These are phyloP conservation scores for Sporormia fimetaria DNA, from an alignment of 495 filamentous ascomycete species.

Conservation along the genomic window DNA sequence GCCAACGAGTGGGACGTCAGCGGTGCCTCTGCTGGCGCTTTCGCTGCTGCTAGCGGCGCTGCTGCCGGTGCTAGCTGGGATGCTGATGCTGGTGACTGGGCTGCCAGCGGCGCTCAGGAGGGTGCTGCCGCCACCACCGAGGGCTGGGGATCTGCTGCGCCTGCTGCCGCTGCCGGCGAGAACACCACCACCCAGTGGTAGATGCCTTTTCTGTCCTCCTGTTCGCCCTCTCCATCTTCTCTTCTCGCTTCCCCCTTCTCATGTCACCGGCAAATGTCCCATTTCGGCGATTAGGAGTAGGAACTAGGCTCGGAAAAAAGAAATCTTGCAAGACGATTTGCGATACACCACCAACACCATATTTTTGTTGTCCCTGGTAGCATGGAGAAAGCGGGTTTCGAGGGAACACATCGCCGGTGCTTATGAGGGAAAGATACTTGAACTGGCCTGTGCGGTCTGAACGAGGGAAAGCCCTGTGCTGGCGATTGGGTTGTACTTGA, in stretches of 20 bases:
- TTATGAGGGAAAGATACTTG: constrained; percentile 98
- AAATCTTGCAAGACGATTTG: constrained; percentile 1
- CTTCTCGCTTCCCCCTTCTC: not conserved
- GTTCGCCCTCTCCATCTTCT: not conserved
- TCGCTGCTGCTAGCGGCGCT: constrained; percentile 50
- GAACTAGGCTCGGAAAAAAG: constrained; percentile 11
- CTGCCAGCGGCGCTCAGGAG: constrained; percentile 39
- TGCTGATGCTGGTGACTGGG: constrained; percentile 63
- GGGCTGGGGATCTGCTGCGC: constrained; percentile 56
- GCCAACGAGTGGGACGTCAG: constrained; percentile 62
- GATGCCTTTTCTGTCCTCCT: constrained; percentile 16
- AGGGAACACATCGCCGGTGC: constrained; percentile 50
- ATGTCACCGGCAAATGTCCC: not conserved
- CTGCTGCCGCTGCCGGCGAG: constrained; percentile 28
- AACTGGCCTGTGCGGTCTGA: constrained; percentile 37
- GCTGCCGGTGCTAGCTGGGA: constrained; percentile 60
- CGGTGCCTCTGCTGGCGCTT: constrained; percentile 48
- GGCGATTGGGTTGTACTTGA: constrained; percentile 50
- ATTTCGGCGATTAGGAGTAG: constrained; percentile 1
- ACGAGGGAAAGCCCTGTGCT: constrained; percentile 94
- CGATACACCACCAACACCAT: not conserved
- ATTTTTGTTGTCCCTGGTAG: not conserved
- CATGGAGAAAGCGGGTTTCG: constrained; percentile 4
- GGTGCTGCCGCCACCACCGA: constrained; percentile 44
- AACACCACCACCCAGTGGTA: constrained; percentile 46